Evolutionary conservation across 2,329 filamentous ascomycete genomes (phyloP).

Genomic region (Fusarium incarnatum): DNA sequence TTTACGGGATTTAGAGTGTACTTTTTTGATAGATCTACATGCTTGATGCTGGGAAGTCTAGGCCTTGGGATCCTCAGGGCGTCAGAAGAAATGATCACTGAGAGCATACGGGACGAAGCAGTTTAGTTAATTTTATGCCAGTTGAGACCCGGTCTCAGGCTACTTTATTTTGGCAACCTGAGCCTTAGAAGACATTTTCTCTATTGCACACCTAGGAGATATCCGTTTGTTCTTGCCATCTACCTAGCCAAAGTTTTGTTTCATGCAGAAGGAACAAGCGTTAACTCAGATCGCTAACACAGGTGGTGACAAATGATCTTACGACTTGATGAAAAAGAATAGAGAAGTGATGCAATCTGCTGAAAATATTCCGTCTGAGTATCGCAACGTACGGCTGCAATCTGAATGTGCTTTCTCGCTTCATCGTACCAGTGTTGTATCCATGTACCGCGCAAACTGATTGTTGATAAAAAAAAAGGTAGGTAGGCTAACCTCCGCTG

Average conservation of each 20-base stretch:
- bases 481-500: neutral
- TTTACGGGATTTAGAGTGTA: neutral
- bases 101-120: no score
- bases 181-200: no score
- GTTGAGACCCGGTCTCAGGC: no score
- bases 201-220: neutral
- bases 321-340: neutral
- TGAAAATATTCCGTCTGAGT: neutral
- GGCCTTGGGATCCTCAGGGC: neutral
- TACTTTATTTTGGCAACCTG: no score
- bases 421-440: neutral
- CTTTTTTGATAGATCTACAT: neutral
- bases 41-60: neutral
- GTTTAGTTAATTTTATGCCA: no score
- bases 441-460: neutral
- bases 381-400: neutral
- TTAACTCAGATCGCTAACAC: neutral
- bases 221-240: neutral
- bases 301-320: neutral
- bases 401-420: neutral
- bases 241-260: neutral
- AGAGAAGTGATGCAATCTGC: neutral
- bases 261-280: neutral
- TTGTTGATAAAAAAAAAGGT: neutral
- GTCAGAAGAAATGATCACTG: no score